These are phyloP conservation scores for Amanita rubescens DNA, from an alignment of 768 basidiomycete genomes.

Conservation along the genomic window DNA sequence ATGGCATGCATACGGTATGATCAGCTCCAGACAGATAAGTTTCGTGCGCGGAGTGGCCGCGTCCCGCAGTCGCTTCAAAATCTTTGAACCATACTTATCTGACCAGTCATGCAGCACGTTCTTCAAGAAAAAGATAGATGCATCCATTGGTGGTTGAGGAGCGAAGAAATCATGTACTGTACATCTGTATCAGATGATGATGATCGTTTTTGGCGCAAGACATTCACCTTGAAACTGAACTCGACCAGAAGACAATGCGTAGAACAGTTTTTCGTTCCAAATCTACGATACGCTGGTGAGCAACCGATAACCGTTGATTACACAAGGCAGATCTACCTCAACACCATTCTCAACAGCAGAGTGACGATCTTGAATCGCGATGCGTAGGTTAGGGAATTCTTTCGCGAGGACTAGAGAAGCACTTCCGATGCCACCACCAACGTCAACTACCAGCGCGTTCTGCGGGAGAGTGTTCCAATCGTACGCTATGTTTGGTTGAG, in stretches of 20 bases:
- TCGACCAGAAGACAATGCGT: slow-evolving; percentile 10
- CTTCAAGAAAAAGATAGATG: slow-evolving; percentile 29
- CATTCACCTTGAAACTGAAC: slow-evolving; percentile 15
- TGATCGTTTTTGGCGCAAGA: not conserved
- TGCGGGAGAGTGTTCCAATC: slow-evolving; percentile 18
- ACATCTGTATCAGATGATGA: not conserved
- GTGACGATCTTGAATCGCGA: slow-evolving; percentile 19
- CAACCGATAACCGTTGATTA: not conserved
- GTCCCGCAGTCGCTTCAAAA: slow-evolving; percentile 25
- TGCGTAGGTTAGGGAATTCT: slow-evolving; percentile 13
- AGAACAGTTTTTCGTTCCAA: slow-evolving; percentile 10
- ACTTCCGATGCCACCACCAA: slow-evolving; percentile 22
- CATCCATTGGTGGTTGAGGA: slow-evolving; percentile 26
- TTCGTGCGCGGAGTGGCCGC: slow-evolving; percentile 26
- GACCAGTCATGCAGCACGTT: slow-evolving; percentile 34
- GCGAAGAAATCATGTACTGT: slow-evolving; percentile 30
- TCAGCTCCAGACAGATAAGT: slow-evolving; percentile 27
- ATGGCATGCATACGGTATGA: slow-evolving; percentile 22
- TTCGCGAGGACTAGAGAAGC: slow-evolving; percentile 16
- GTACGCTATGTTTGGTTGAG: slow-evolving; percentile 11
- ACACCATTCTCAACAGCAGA: slow-evolving; percentile 12
- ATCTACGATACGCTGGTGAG: not conserved
- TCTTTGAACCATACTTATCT: slow-evolving; percentile 20
- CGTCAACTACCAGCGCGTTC: slow-evolving; percentile 21
- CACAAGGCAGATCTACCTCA: slow-evolving; percentile 1